These are phyloP conservation scores for Diaporthe velutina DNA, from an alignment of 2,329 filamentous ascomycete species.

Conservation along the genomic window DNA sequence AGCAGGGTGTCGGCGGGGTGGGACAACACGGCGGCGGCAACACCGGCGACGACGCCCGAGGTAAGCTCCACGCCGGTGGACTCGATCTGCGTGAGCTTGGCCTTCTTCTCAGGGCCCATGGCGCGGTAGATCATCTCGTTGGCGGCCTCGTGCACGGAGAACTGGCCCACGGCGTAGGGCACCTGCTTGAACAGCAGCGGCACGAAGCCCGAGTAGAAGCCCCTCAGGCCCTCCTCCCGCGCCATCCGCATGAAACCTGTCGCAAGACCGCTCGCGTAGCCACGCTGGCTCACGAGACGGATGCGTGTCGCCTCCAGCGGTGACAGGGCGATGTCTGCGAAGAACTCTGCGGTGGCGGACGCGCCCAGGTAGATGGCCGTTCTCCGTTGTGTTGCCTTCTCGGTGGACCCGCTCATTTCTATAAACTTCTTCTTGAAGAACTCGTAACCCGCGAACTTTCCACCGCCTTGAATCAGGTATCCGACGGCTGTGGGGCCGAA, in stretches of 20 bases:
- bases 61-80: slow-evolving; percentile 88
- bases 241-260: slow-evolving; percentile 82
- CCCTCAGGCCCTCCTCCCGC: slow-evolving; percentile 80
- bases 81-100: slow-evolving; percentile 75
- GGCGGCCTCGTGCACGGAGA: slow-evolving; percentile 92
- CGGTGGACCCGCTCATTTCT: slow-evolving; percentile 70
- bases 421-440: slow-evolving; percentile 94
- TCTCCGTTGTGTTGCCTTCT: slow-evolving; percentile 57
- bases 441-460: slow-evolving; percentile 94
- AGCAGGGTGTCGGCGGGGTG: slow-evolving; percentile 83
- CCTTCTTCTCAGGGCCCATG: slow-evolving; percentile 77
- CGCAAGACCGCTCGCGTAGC: slow-evolving; percentile 79
- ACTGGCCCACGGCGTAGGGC: slow-evolving; percentile 94
- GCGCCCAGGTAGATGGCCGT: slow-evolving; percentile 79
- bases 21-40: slow-evolving; percentile 88
- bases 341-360: slow-evolving; percentile 77
- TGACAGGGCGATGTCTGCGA: slow-evolving; percentile 86
- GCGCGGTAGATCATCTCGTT: slow-evolving; percentile 79
- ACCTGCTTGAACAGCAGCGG: slow-evolving; percentile 91
- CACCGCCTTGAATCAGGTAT: slow-evolving; percentile 90
- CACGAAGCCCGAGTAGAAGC: slow-evolving; percentile 93
- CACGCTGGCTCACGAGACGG: slow-evolving; percentile 85
- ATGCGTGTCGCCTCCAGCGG: slow-evolving; percentile 87
- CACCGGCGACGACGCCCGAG: slow-evolving; percentile 88
- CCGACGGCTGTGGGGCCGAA: slow-evolving; percentile 88